Evolutionary conservation across 75 land plant species (phyloP), one percentile per base, ranked within the genome.

Genomic region (Pinus albicaulis): DNA sequence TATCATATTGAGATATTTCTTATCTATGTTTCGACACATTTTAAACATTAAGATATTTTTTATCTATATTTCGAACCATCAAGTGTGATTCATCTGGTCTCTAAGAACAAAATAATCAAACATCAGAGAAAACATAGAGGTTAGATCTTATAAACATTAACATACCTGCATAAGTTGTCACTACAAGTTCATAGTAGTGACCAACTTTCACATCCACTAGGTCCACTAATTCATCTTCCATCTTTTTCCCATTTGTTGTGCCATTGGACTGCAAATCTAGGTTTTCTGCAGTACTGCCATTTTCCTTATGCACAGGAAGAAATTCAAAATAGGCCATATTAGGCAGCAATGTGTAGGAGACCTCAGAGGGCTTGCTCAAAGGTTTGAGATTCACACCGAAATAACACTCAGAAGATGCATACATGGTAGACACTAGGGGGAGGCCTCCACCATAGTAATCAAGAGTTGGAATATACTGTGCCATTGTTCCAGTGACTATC

Each of bases 281-380:
- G 41, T 76, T 73, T 41, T 74, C 74, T 12, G 71, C 60, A 20
- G 61, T 59, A 48, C 2, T 11, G 15, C 59, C 82, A 20, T 66
- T 26, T 17, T 76, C 61, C 57, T 76, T 75, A 23, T 75, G 68
- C 23, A 89, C 85, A 14, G 85, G 87, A 1, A 93, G 56, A 78
- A 93, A 93, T 75, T 93, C 94, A 71, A 84, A 93, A 73, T 85
- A 93, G 13, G 87, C 87, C 80, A 90, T 82, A 69, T 91, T 84
- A 5, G 96, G 92, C 1, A 93, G 75, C 38, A 93, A 80, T 10
- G 94, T 89, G 73, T 82, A 93, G 2, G 86, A 84, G 1, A 87
- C 89, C 12, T 89, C 81, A 7, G 81, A 74, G 15, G 89, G 89
- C 59, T 64, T 77, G 59, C 81, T 52, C 34, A 81, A 77, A 1